These are phyloP conservation scores for Rhizoclosmatium globosum DNA, from an alignment of 192 early-diverging fungal species.

Conservation along the genomic window DNA sequence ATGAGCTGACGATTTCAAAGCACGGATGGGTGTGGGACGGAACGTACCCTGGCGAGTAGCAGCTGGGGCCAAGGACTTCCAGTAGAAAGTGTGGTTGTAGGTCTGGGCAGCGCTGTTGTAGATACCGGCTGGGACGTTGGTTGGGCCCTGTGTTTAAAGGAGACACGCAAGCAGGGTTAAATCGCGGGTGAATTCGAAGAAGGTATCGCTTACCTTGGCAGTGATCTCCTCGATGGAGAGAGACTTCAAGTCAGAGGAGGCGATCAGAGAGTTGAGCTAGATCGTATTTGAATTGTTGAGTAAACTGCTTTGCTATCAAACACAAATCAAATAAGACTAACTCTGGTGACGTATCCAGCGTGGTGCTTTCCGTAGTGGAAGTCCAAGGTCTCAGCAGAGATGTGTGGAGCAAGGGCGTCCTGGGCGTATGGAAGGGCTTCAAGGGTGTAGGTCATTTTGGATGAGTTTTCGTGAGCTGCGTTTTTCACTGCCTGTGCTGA, in stretches of 20 bases:
- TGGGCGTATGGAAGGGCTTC: constrained; percentile 22
- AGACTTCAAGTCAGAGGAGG: constrained; percentile 11
- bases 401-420: constrained; percentile 33
- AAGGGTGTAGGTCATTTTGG: constrained; percentile 19
- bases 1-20: too few relatives aligned
- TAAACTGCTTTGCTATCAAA: too few relatives aligned
- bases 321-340: too few relatives aligned
- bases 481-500: too few relatives aligned
- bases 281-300: too few relatives aligned
- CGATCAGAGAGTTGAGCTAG: constrained; percentile 35
- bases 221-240: constrained; percentile 17
- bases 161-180: background rate
- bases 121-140: constrained; percentile 38
- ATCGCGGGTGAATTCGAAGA: background rate
- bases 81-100: constrained; percentile 45
- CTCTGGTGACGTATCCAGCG: constrained; percentile 31
- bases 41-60: constrained; percentile 28
- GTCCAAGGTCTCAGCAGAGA: constrained; percentile 44
- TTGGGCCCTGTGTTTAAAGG: constrained; percentile 17
- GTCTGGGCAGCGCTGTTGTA: constrained; percentile 60
- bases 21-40: too few relatives aligned
- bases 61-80: constrained; percentile 28
- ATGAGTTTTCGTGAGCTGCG: too few relatives aligned
- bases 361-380: constrained; percentile 36
- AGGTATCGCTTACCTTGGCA: constrained; percentile 36